Evolutionary conservation across 495 filamentous ascomycete genomes (phyloP), one percentile per base, ranked within the genome.

Genomic region (Xanthoparmelia taractica): DNA sequence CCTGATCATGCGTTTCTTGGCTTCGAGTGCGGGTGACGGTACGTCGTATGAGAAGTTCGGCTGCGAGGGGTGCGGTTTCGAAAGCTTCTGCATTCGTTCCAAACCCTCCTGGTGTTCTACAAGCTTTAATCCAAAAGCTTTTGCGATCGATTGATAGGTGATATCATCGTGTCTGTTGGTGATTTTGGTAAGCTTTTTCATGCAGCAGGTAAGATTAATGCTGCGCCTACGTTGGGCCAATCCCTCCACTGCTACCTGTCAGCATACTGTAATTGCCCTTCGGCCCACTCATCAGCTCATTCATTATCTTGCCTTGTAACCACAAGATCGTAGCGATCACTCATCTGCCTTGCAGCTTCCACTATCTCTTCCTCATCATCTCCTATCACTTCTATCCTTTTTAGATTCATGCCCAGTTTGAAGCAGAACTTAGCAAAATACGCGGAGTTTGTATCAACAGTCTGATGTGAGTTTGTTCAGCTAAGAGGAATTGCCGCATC

Each of bases 381-480:
- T 48, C 87, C 84, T 66, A 98, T 93, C 57, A 96, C 91, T 73
- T 98, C 94, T 48, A 98, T 79, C 41, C 92, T 80, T 73, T 92
- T 92, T 61, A 98, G 78, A 60, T 86, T 85, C 82, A 97, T 93
- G 36, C 94, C 94, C 37, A 96, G 79, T 13, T 79, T 80, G 75
- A 98, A 98, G 75, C 93, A 97, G 80, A 85, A 97, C 71, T 90
- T 94, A 52, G 94, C 92, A 70, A 97, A 82, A 75, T 83, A 96
- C 17, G 90, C 78, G 27, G 92, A 96, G 75, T 98, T 98, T 41
- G 93, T 96, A 82, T 98, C 87, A 61, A 87, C 77, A n/a, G 84
- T 89, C 85, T 89, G 59, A 23, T 36, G 52, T 6, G 11, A 7
- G 43, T 10, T 43, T 23, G 18, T 40, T 63, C 54, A 63, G 56